These are phyloP conservation scores for Rasamsonia emersonii DNA, from an alignment of 2,329 filamentous ascomycete species.

Conservation along the genomic window DNA sequence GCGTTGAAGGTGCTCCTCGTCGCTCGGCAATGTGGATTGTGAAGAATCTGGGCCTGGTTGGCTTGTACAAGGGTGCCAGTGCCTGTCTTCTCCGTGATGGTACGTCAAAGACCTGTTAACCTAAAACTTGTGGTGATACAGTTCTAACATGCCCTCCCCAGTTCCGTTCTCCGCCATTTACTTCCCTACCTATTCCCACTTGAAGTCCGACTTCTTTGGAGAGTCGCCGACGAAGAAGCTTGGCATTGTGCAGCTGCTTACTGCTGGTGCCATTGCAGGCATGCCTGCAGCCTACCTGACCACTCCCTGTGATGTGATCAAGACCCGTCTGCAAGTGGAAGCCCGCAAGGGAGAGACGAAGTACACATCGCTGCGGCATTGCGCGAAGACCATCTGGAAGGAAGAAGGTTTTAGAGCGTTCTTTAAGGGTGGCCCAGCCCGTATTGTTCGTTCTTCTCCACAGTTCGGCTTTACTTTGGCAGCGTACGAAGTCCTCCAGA, in stretches of 20 bases:
- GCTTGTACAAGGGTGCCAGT: slow-evolving; percentile 92
- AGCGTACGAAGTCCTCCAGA: slow-evolving; percentile 87
- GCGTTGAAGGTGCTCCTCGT: slow-evolving; percentile 68
- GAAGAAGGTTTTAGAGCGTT: slow-evolving; percentile 95
- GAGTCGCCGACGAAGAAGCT: slow-evolving; percentile 82
- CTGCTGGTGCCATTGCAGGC: slow-evolving; percentile 86
- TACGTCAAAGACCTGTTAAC: slow-evolving; percentile 22
- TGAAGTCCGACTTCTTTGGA: slow-evolving; percentile 91
- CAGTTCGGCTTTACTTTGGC: slow-evolving; percentile 98
- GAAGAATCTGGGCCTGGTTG: slow-evolving; percentile 83
- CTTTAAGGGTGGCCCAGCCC: slow-evolving; percentile 95
- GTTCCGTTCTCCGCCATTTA: slow-evolving; percentile 98
- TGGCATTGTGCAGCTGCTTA: slow-evolving; percentile 81
- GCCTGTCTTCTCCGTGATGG: slow-evolving; percentile 85
- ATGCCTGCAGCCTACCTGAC: slow-evolving; percentile 92
- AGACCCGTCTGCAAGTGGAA: slow-evolving; percentile 95
- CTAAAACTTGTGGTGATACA: slow-evolving; percentile 8
- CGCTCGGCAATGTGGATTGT: slow-evolving; percentile 98
- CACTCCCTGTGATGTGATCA: slow-evolving; percentile 97
- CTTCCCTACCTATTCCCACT: slow-evolving; percentile 91
- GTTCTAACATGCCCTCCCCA: slow-evolving; percentile 10
- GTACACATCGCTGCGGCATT: slow-evolving; percentile 82
- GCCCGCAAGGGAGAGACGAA: slow-evolving; percentile 86
- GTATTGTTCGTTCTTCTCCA: slow-evolving; percentile 88
- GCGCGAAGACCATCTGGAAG: slow-evolving; percentile 70